Evolutionary conservation across 495 filamentous ascomycete genomes (phyloP).

Genomic region (Hyaloscypha bicolor): DNA sequence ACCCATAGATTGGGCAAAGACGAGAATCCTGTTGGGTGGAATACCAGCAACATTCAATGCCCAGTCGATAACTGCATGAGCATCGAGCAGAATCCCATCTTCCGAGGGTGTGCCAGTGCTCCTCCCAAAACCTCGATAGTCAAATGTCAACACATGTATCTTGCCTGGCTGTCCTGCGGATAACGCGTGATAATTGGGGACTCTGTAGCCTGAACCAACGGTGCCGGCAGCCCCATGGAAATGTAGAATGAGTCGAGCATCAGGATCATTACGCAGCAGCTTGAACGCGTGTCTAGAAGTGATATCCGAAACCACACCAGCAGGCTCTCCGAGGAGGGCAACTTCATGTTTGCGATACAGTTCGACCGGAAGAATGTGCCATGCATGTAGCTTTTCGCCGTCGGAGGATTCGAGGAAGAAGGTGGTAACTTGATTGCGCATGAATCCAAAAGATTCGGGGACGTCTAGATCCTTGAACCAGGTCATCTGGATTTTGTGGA

Average conservation of each 20-base stretch:
- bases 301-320: constrained; percentile 52
- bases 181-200: constrained; percentile 62
- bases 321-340: constrained; percentile 49
- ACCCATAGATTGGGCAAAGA: constrained; percentile 84
- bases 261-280: constrained; percentile 61
- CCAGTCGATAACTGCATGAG: constrained; percentile 68
- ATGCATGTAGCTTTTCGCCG: constrained; percentile 62
- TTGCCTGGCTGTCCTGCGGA: constrained; percentile 56
- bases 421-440: constrained; percentile 68
- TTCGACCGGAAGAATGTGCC: constrained; percentile 70
- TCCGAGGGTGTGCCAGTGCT: constrained; percentile 81
- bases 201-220: constrained; percentile 60
- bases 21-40: constrained; percentile 68
- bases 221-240: constrained; percentile 56
- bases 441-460: constrained; percentile 78
- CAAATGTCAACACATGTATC: constrained; percentile 64
- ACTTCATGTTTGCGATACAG: constrained; percentile 59
- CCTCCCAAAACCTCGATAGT: constrained; percentile 88
- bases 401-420: constrained; percentile 60
- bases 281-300: constrained; percentile 55
- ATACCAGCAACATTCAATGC: constrained; percentile 66
- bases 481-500: constrained; percentile 69
- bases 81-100: constrained; percentile 77
- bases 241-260: constrained; percentile 59
- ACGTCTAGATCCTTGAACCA: constrained; percentile 70